Evolutionary conservation across 768 basidiomycete genomes (phyloP).

Genomic region (Boletus insuetus): DNA sequence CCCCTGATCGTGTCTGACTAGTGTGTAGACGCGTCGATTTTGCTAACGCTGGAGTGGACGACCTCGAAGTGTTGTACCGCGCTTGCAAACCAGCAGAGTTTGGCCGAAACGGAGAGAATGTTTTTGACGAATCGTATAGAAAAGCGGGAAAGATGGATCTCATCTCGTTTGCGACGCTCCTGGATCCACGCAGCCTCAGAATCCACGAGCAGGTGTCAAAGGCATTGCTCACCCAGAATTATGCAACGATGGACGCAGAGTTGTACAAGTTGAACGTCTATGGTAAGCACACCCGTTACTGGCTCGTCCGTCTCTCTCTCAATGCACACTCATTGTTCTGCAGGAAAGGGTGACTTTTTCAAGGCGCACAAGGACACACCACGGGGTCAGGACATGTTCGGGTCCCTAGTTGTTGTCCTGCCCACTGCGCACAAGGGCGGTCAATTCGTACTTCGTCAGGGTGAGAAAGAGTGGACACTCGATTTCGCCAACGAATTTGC

Average conservation of each 20-base stretch:
- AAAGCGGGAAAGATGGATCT: slow-evolving; percentile 47
- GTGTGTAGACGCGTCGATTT: no score
- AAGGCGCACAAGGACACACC: slow-evolving; percentile 32
- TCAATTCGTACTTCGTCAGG: slow-evolving; percentile 5
- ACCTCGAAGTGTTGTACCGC: no score
- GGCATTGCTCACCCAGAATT: neutral
- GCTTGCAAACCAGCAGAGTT: slow-evolving; percentile 9
- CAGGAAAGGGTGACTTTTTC: slow-evolving; percentile 2
- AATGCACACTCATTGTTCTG: no score
- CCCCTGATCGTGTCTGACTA: neutral
- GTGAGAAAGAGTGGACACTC: neutral
- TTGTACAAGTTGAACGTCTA: neutral
- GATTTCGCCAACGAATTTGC: neutral
- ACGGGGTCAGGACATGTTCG: slow-evolving; percentile 40
- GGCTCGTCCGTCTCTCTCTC: no score
- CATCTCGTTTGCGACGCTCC: slow-evolving; percentile 28
- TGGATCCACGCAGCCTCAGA: slow-evolving; percentile 1
- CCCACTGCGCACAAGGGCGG: slow-evolving; percentile 2
- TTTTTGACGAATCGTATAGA: slow-evolving; percentile 24
- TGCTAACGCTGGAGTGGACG: no score
- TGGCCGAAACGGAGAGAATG: neutral
- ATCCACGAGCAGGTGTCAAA: neutral
- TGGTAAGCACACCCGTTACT: slow-evolving; percentile 10
- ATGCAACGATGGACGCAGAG: neutral
- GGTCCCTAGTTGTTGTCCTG: slow-evolving; percentile 43